Base-by-base conservation (phyloP, 495 filamentous ascomycete genomes). In the Penicilliopsis zonata region DNA sequence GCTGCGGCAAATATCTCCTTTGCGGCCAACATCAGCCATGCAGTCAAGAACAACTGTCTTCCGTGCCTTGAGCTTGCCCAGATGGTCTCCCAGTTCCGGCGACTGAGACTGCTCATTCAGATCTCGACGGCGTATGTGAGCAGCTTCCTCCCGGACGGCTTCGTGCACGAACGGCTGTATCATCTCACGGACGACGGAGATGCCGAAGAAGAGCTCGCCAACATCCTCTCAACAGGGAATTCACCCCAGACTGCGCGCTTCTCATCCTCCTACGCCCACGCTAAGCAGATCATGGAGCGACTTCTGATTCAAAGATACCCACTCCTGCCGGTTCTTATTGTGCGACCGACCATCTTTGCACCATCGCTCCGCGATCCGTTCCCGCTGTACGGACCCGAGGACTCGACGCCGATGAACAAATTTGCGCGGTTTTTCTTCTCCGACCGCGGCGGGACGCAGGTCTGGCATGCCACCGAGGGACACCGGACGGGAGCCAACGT, bases 331-430 rank as follows among this genome's bases (percentile, higher is more conserved):
- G 30, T 62, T 15, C 31, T 62, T 3, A 25, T 64, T n/a, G 30
- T 64, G 1, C 50, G 59, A 9, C 59, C 59, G 9, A 59, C 59
- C 0, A 59, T 59, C n/a, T 56, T 64, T 17, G 57, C 52, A 2
- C 52, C 57, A 18, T 50, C 59, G 4, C 25, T 64, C 2, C 47
- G 50, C 16, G 38, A 60, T 24, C 59, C 59, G 3, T 61, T 50
- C 19, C 47, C 56, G 8, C 27, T 58, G 2, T 62, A 62, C 24
- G 58, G 53, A 15, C 45, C 51, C 0, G 52, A 56, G 24, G 46
- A 47, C 12, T 54, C 52, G 1, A 58, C 46, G 2, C 58, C 58
- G 0, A 28, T 60, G 36, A 47, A 47, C 26, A 58, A 54, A 27
- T 60, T 58, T 31, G 47, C 50, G n/a, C 41, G 45, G 15, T 35